phyloP scores from a whole-genome alignment of 768 basidiomycete genomes.

The Cyathus striatus region DNA sequence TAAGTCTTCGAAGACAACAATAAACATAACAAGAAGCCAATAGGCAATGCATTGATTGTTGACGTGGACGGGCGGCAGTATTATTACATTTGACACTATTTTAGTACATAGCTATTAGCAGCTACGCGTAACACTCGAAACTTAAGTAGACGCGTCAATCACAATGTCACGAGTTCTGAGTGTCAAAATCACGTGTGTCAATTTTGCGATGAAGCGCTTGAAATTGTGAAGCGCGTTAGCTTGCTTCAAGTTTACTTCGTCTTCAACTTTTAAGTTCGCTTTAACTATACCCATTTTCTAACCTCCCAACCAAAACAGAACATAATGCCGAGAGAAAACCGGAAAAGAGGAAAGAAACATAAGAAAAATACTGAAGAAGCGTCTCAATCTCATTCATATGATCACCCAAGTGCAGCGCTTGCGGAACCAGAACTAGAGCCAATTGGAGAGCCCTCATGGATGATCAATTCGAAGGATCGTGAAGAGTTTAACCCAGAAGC shows the following conservation, averaged over 20 bases:
- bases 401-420: conserved; percentile 6
- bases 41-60: too few species aligned
- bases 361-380: conserved; percentile 40
- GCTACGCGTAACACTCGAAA: too few species aligned
- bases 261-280: too few species aligned
- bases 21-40: too few species aligned
- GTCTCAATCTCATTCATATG: too few species aligned
- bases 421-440: conserved; percentile 11
- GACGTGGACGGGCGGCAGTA: too few species aligned
- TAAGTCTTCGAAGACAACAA: too few species aligned
- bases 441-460: conserved; percentile 64
- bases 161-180: too few species aligned
- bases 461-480: conserved; percentile 33
- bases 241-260: neutral
- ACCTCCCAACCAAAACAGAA: too few species aligned
- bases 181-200: neutral
- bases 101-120: neutral
- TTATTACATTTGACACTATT: neutral
- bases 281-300: too few species aligned
- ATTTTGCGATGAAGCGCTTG: neutral
- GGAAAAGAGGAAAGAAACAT: conserved; percentile 75
- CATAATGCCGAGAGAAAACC: conserved; percentile 71
- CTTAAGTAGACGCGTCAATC: too few species aligned
- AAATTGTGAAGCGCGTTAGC: neutral
- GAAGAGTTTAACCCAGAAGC: conserved; percentile 54